These are phyloP conservation scores for Aspergillus versicolor DNA, from an alignment of 2,329 filamentous ascomycete genomes.

Conservation along the genomic window DNA sequence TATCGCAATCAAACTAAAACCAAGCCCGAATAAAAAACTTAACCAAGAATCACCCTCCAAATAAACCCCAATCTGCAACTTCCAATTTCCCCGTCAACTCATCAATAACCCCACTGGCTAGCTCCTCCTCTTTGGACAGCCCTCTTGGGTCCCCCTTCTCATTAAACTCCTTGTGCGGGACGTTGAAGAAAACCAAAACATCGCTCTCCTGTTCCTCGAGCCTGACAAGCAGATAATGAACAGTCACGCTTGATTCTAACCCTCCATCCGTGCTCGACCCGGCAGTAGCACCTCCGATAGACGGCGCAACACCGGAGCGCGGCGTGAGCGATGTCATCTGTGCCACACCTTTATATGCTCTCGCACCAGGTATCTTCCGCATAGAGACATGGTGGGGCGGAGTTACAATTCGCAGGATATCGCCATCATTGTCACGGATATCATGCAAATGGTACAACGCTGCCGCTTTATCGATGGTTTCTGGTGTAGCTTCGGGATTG, in stretches of 20 bases:
- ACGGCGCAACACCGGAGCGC: slow-evolving; percentile 9
- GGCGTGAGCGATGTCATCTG: slow-evolving; percentile 23
- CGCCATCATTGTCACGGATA: slow-evolving; percentile 60
- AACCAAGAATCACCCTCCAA: slow-evolving; percentile 43
- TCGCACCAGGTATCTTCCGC: slow-evolving; percentile 30
- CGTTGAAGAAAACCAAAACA: slow-evolving; percentile 81
- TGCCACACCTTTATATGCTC: slow-evolving; percentile 31
- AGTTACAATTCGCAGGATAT: slow-evolving; percentile 66
- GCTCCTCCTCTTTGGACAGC: slow-evolving; percentile 64
- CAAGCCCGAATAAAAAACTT: not conserved
- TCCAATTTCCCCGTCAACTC: slow-evolving; percentile 70
- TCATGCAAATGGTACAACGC: slow-evolving; percentile 58
- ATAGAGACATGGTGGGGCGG: slow-evolving; percentile 60
- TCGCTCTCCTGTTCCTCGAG: slow-evolving; percentile 75
- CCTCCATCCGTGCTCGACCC: slow-evolving; percentile 21
- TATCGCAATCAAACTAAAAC: not conserved
- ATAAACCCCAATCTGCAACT: slow-evolving; percentile 78
- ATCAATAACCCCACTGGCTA: slow-evolving; percentile 33
- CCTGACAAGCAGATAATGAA: slow-evolving; percentile 74
- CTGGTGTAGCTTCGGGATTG: not conserved
- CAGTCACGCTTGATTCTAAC: slow-evolving; percentile 54
- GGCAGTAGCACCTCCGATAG: slow-evolving; percentile 18
- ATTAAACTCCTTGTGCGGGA: slow-evolving; percentile 76
- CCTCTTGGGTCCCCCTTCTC: slow-evolving; percentile 68
- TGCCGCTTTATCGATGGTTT: slow-evolving; percentile 7